Base-by-base conservation (phyloP, 352 stramenopile species). In the Phytophthora megakarya region DNA sequence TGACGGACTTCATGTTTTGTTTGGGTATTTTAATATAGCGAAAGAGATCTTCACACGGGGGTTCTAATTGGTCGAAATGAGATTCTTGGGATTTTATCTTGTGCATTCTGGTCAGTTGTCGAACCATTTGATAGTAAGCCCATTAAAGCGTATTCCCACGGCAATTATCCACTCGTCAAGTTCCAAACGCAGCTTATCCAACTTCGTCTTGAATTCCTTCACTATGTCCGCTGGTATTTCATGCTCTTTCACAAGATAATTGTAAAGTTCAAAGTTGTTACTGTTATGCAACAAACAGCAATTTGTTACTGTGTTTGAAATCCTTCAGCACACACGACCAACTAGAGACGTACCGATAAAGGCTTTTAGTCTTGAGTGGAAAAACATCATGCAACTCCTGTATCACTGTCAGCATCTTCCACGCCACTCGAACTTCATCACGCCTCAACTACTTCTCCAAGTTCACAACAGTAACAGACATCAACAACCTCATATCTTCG, bases 1-100 rank as follows among this genome's bases (percentile, higher is more conserved):
- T 72, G 26, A 80, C 61, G 12, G 65, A 65, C 58, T 68, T 68
- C 49, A n/a, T n/a, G n/a, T n/a, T n/a, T n/a, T n/a, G n/a, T n/a
- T n/a, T n/a, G n/a, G n/a, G n/a, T n/a, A n/a, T n/a, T n/a, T n/a
- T n/a, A n/a, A n/a, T n/a, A n/a, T n/a, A n/a, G n/a, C n/a, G n/a
- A n/a, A n/a, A n/a, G n/a, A n/a, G n/a, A n/a, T n/a, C n/a, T n/a
- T n/a, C n/a, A n/a, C n/a, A n/a, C n/a, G n/a, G n/a, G n/a, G n/a
- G n/a, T n/a, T n/a, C n/a, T n/a, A n/a, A n/a, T n/a, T n/a, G n/a
- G n/a, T n/a, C n/a, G n/a, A n/a, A n/a, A n/a, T n/a, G n/a, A n/a
- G n/a, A n/a, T n/a, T n/a, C n/a, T n/a, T n/a, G n/a, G n/a, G n/a
- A n/a, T n/a, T n/a, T n/a, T n/a, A n/a, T n/a, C n/a, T n/a, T n/a